Evolutionary conservation across 2,329 filamentous ascomycete species (phyloP).

Genomic region (Daldinia sp.): DNA sequence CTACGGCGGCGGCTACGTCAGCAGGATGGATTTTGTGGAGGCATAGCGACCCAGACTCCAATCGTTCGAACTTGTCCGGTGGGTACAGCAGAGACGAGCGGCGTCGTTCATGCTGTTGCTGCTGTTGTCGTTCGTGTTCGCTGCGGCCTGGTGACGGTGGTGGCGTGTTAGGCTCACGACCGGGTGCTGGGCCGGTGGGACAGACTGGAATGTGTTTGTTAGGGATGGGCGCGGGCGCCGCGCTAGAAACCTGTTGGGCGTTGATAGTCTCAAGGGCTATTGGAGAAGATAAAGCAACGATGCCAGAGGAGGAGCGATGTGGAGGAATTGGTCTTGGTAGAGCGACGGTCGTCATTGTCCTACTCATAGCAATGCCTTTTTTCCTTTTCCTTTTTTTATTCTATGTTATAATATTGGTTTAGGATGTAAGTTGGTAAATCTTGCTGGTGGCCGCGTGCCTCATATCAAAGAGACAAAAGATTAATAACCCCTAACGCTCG

Average conservation of each 20-base stretch:
- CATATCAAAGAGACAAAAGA: conserved; percentile 25
- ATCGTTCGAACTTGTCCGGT: conserved; percentile 70
- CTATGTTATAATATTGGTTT: conserved; percentile 1
- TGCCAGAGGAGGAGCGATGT: conserved; percentile 59
- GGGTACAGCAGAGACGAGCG: conserved; percentile 81
- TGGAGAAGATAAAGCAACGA: conserved; percentile 56
- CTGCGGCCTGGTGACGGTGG: conserved; percentile 74
- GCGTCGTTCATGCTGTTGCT: conserved; percentile 55
- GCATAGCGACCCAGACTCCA: conserved; percentile 65
- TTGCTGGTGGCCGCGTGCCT: conserved; percentile 25
- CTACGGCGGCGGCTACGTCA: conserved; percentile 77
- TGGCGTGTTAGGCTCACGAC: conserved; percentile 69
- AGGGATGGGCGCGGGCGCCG: conserved; percentile 68
- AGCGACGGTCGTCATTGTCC: conserved; percentile 67
- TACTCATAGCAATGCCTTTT: conserved; percentile 32
- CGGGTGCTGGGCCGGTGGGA: conserved; percentile 78
- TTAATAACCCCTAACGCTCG: conserved; percentile 10
- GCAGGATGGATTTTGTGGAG: conserved; percentile 80
- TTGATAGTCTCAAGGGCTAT: conserved; percentile 58
- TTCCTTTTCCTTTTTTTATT: conserved; percentile 5
- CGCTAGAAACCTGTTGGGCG: conserved; percentile 51
- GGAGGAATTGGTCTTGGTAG: conserved; percentile 62
- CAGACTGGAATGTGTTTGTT: conserved; percentile 94
- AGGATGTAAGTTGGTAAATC: conserved; percentile 15
- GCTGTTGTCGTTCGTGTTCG: conserved; percentile 51